Conservation (phyloP, 2,329 filamentous ascomycete species). For the Pseudogymnoascus sp. region DNA sequence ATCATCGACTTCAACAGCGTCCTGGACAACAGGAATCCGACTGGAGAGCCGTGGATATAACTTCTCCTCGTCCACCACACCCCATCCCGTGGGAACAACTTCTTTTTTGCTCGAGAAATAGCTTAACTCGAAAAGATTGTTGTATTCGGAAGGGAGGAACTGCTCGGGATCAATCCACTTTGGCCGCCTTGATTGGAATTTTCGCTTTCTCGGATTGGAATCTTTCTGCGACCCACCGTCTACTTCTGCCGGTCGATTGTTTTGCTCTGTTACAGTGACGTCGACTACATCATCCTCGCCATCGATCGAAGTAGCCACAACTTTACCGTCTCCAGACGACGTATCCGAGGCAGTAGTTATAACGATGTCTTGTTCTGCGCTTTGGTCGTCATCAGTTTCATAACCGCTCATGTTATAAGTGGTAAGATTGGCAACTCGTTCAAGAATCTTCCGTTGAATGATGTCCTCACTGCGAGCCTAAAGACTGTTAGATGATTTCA, state of each 20-base stretch:
- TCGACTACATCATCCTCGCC: slow-evolving; percentile 89
- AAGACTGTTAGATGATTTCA: slow-evolving; percentile 31
- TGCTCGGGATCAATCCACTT: slow-evolving; percentile 45
- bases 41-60: slow-evolving; percentile 44
- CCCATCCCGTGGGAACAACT: slow-evolving; percentile 64
- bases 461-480: slow-evolving; percentile 53
- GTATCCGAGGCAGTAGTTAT: slow-evolving; percentile 57
- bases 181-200: slow-evolving; percentile 32
- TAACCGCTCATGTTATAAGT: slow-evolving; percentile 58
- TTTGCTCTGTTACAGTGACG: slow-evolving; percentile 70
- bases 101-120: slow-evolving; percentile 50
- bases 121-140: slow-evolving; percentile 70
- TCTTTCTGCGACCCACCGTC: background rate
- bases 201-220: slow-evolving; percentile 1
- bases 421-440: slow-evolving; percentile 68
- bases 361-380: slow-evolving; percentile 59
- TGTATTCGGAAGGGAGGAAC: slow-evolving; percentile 56
- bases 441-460: slow-evolving; percentile 74
- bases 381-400: slow-evolving; percentile 23
- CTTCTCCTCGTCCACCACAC: slow-evolving; percentile 50
- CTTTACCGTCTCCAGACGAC: slow-evolving; percentile 60
- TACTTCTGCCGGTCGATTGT: slow-evolving; percentile 19
- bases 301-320: slow-evolving; percentile 72
- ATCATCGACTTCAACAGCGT: slow-evolving; percentile 18
- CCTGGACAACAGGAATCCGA: slow-evolving; percentile 29